Percentiles rank a stretch among this genome's conserved stretches.
Evolutionary conservation across 2,329 filamentous ascomycete species (phyloP).

Genomic region (Microcyclospora tardicrescens): DNA sequence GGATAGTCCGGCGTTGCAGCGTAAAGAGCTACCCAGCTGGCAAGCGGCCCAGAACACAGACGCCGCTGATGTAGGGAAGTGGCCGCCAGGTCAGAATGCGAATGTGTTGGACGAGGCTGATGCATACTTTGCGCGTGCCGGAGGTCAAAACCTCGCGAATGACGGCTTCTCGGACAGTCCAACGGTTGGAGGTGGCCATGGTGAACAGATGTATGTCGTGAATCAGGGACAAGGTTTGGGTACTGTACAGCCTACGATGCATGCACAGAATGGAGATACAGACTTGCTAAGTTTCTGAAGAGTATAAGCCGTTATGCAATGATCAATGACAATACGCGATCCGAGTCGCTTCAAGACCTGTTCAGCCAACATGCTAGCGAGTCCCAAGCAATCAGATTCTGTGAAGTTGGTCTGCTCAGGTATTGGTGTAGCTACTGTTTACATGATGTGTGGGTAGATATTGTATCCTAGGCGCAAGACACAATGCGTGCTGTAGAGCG

Average conservation of each 20-base stretch:
- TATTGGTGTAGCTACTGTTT: too few species aligned
- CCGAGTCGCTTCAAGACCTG: too few species aligned
- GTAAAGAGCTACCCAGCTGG: constrained; percentile 48
- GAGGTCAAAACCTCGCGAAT: constrained; percentile 57
- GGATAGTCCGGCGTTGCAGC: constrained; percentile 78
- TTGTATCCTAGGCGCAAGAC: too few species aligned
- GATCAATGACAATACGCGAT: too few species aligned
- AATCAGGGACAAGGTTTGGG: constrained; percentile 71
- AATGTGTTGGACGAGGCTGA: constrained; percentile 61
- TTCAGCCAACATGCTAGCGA: too few species aligned
- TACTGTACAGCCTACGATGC: constrained; percentile 56
- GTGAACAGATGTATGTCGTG: constrained; percentile 51
- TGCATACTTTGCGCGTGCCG: constrained; percentile 74
- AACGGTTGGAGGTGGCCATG: constrained; percentile 11
- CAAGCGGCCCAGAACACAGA: constrained; percentile 26
- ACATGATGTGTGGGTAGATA: too few species aligned
- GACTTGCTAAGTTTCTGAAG: constrained; percentile 22
- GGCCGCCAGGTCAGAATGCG: constrained; percentile 5
- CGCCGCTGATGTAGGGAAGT: constrained; percentile 42
- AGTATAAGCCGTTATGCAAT: too few species aligned
- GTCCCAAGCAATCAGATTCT: too few species aligned
- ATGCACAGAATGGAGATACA: constrained; percentile 38
- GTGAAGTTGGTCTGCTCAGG: too few species aligned
- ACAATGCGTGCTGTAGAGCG: too few species aligned
- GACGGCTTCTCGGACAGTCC: constrained; percentile 38